phyloP scores from a whole-genome alignment of 139 green algal genomes.

The Auxenochlorella protothecoides region DNA sequence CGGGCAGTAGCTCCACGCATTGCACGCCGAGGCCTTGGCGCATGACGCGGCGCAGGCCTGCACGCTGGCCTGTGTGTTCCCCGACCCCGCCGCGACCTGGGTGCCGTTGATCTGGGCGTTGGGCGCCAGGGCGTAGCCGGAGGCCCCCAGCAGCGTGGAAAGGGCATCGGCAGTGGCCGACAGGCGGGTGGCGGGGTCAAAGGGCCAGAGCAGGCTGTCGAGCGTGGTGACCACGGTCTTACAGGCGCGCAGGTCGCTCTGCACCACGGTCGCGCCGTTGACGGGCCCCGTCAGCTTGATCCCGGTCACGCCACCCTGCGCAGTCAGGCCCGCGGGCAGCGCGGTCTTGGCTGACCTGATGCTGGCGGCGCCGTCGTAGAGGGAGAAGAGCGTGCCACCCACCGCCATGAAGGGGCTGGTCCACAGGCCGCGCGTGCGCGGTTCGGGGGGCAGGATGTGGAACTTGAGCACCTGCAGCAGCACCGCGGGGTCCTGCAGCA shows the following conservation, averaged over 20 bases:
- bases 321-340: conserved; percentile 7
- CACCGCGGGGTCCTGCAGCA: neutral
- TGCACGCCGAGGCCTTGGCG: neutral
- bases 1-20: conserved; percentile 17
- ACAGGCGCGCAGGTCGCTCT: conserved; percentile 22
- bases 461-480: conserved; percentile 29
- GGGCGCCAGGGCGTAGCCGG: too few species aligned
- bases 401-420: conserved; percentile 30
- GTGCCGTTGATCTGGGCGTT: too few species aligned
- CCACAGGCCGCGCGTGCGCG: conserved; percentile 23
- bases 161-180: too few species aligned
- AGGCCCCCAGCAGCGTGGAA: too few species aligned
- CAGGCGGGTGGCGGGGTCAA: too few species aligned
- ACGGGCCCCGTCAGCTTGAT: conserved; percentile 10
- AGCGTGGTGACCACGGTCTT: conserved; percentile 27
- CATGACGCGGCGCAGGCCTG: neutral
- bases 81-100: too few species aligned
- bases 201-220: conserved; percentile 28
- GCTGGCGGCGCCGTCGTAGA: neutral
- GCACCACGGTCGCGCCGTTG: conserved; percentile 23
- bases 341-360: neutral
- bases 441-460: conserved; percentile 37
- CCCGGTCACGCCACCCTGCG: conserved; percentile 13
- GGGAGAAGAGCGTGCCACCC: conserved; percentile 25
- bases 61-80: too few species aligned